Evolutionary conservation across 2,329 filamentous ascomycete species (phyloP), one percentile per base, ranked within the genome.

Genomic region (Beauveria caledonica): DNA sequence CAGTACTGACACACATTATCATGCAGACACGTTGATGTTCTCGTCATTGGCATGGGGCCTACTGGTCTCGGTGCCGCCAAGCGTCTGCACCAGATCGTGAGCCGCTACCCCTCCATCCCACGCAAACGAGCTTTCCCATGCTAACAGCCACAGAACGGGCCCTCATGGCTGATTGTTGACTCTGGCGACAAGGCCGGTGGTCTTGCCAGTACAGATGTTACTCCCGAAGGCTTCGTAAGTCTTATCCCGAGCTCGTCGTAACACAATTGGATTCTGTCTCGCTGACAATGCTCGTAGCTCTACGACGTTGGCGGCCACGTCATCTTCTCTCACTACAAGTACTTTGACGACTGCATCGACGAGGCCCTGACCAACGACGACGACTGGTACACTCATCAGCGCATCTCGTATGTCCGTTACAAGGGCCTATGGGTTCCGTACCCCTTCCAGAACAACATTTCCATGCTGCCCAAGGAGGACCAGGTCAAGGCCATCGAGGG

Each of bases 281-380:
- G 25, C 60, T 64, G 51, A 62, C 62, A 5, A 46, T 66, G 68
- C 60, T 55, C 44, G 53, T 71, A 96, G 93, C 86, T 99, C 70
- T 99, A 97, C 84, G 94, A 99, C 78, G 94, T 99, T 69, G 92
- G 92, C 74, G 92, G 92, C 69, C 92, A 97, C 78, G 92, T 97
- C 78, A 97, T 97, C 80, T 97, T 97, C 85, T 97, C 92, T 69
- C 92, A 97, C 85, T 99, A 99, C 88, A 97, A 97, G 81, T 99
- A 99, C 86, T 99, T 99, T 76, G 94, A 99, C 79, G 94, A 99
- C 82, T 95, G 90, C 81, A 88, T 99, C 73, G 85, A 97, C 75
- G 94, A 99, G 83, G 94, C 94, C 58, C 87, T 99, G 46, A 94
- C 94, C 70, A 91, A 91, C 72, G 86, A 92, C 62, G 88, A 90